These are phyloP conservation scores for Boletus pseudo-olivaceus DNA, from an alignment of 768 basidiomycete species.

Conservation along the genomic window DNA sequence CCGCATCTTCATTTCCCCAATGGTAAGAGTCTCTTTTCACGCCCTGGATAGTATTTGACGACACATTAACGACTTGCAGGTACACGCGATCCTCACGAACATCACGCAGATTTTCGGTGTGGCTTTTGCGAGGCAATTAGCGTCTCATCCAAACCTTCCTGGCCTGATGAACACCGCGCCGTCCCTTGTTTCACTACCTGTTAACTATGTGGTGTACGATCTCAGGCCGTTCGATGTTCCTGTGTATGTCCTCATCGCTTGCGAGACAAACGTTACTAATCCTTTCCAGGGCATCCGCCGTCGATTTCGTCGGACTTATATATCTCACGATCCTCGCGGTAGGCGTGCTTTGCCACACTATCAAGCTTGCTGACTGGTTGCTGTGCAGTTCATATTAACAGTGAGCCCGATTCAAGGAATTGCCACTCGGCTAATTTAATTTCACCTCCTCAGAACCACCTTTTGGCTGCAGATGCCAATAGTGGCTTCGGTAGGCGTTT, in stretches of 20 bases:
- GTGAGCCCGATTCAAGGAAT: conserved; percentile 8
- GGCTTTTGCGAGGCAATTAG: conserved; percentile 31
- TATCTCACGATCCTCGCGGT: conserved; percentile 41
- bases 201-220: conserved; percentile 48
- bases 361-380: conserved; percentile 2
- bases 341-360: background rate
- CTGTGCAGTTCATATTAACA: conserved; percentile 26
- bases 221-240: conserved; percentile 56
- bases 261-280: background rate
- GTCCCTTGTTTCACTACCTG: conserved; percentile 44
- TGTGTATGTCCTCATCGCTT: conserved; percentile 39
- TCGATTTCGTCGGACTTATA: conserved; percentile 52
- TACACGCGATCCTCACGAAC: conserved; percentile 34
- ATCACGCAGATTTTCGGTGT: conserved; percentile 36
- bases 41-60: background rate
- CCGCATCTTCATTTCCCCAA: conserved; percentile 14
- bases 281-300: conserved; percentile 45
- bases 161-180: conserved; percentile 46
- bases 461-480: conserved; percentile 30
- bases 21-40: background rate
- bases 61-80: conserved; percentile 10
- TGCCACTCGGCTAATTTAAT: background rate
- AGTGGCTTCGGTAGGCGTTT: conserved; percentile 42
- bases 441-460: conserved; percentile 25
- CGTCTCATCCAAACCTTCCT: conserved; percentile 26